phyloP scores from a whole-genome alignment of 164 flowering plant species.

The Annona squamosa region DNA sequence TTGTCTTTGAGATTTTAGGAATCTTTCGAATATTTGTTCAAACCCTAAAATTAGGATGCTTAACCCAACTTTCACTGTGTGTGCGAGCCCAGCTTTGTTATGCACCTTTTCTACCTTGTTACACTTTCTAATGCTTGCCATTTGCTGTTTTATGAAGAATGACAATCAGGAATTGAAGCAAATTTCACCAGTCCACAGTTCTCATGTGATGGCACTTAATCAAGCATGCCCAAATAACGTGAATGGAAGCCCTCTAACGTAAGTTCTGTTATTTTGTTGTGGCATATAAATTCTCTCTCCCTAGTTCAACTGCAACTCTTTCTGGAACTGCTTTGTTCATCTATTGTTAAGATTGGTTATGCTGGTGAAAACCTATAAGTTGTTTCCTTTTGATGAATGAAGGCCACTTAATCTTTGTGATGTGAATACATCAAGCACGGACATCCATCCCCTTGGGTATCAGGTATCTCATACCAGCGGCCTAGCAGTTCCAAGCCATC shows the following conservation, averaged over 20 bases:
- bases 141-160: slow-evolving; percentile 24
- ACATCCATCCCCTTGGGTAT: slow-evolving; percentile 46
- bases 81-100: not conserved
- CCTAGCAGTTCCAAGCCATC: slow-evolving; percentile 43
- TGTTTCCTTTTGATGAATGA: slow-evolving; percentile 11
- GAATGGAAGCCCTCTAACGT: slow-evolving; percentile 60
- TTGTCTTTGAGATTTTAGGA: no score
- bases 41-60: no score
- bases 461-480: slow-evolving; percentile 57
- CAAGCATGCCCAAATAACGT: slow-evolving; percentile 57
- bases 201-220: slow-evolving; percentile 52
- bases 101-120: not conserved
- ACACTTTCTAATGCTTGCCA: not conserved
- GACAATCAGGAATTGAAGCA: slow-evolving; percentile 48
- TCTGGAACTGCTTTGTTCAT: not conserved
- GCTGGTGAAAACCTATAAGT: not conserved
- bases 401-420: slow-evolving; percentile 96
- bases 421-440: slow-evolving; percentile 44
- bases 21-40: no score
- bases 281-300: not conserved
- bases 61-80: no score
- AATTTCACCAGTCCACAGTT: slow-evolving; percentile 44
- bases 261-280: slow-evolving; percentile 26
- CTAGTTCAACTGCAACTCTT: not conserved
- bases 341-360: not conserved